phyloP scores from a whole-genome alignment of 768 basidiomycete genomes.

The Zangia roseola region DNA sequence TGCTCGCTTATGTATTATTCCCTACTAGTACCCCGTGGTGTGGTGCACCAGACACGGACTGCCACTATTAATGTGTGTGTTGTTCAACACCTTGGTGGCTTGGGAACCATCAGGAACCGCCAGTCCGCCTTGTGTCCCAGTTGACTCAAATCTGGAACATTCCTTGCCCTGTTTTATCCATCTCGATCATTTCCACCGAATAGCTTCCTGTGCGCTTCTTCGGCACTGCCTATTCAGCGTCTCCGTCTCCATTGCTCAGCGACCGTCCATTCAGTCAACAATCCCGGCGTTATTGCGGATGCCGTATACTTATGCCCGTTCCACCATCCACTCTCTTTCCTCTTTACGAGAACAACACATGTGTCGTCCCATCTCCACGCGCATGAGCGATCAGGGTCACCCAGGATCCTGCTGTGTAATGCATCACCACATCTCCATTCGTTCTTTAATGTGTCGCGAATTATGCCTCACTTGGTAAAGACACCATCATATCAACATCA shows the following conservation, averaged over 20 bases:
- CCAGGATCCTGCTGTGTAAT: neutral
- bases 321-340: neutral
- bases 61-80: too few relatives aligned
- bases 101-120: slow-evolving; percentile 32
- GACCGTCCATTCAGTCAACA: too few relatives aligned
- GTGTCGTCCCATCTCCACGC: slow-evolving; percentile 5
- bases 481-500: too few relatives aligned
- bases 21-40: too few relatives aligned
- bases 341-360: slow-evolving; percentile 13
- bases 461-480: neutral
- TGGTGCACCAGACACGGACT: neutral
- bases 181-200: slow-evolving; percentile 22
- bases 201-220: slow-evolving; percentile 11
- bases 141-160: slow-evolving; percentile 17
- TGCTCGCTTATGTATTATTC: too few relatives aligned
- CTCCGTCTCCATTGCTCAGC: slow-evolving; percentile 4
- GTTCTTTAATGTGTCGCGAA: slow-evolving; percentile 3
- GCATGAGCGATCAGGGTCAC: slow-evolving; percentile 20
- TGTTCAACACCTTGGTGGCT: slow-evolving; percentile 7
- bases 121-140: slow-evolving; percentile 28
- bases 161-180: slow-evolving; percentile 21
- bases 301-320: slow-evolving; percentile 9
- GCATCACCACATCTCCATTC: neutral
- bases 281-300: slow-evolving; percentile 20
- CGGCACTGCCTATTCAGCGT: slow-evolving; percentile 12